Evolutionary conservation across 2,329 filamentous ascomycete species (phyloP), one percentile per base, ranked within the genome.

Genomic region (Ramularia collo-cygni): DNA sequence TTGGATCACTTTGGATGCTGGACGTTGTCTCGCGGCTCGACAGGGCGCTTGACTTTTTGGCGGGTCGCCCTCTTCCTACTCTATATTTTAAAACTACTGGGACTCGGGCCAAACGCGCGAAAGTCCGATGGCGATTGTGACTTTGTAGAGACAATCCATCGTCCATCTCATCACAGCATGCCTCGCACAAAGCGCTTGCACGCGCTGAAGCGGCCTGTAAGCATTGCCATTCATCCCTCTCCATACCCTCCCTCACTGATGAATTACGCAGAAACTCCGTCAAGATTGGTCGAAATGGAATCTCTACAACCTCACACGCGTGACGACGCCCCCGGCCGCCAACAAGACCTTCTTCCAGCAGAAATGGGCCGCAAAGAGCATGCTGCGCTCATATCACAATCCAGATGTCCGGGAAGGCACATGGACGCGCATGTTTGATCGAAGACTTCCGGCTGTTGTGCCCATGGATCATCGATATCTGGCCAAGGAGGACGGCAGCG

Each of bases 391-490:
- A 48, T 98, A 96, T 66, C 92, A 98, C 68, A 92, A 90, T 65
- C 90, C 95, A 62, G 86, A 95, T 60, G 82, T 98, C 53, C 80
- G 82, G 51, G 92, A 98, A 70, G 81, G 84, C 62, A 83, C 92
- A 69, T 98, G 92, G 92, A 76, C 85, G 66, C 84, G 85, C 61
- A 89, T 95, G 76, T 98, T 98, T 70, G 81, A 77, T 53, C 77
- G 84, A 51, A 81, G 83, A 53, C 72, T 95, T 45, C 77, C 83
- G 44, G 81, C 85, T 43, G 88, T 94, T 38, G 80, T 93, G 55
- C 79, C 89, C 43, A 93, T 98, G 80, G 76, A 87, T 58, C 77
- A 85, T 43, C 64, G 68, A 51, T 87, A 92, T 56, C 77, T 98
- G 57, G 92, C 90, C 27, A 63, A 69, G 40, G 68, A 83, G 54